Evolutionary conservation across 140 eudicot species (phyloP).

Genomic region (Erigeron philadelphicus): DNA sequence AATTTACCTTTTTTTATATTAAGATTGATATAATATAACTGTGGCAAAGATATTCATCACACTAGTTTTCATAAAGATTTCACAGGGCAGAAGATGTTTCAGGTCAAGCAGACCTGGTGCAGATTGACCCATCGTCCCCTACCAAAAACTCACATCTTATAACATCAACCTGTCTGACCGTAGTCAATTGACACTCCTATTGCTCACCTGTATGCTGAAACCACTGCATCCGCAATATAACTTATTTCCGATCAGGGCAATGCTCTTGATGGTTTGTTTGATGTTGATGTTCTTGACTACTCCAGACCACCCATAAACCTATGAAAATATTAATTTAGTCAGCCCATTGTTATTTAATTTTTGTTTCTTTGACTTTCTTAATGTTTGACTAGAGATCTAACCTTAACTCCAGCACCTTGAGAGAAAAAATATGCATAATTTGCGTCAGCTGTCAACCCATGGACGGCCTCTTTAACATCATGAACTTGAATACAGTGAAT

Average conservation of each 20-base stretch:
- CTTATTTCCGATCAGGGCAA: conserved; percentile 49
- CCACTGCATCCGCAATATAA: conserved; percentile 77
- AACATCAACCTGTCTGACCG: too few species aligned
- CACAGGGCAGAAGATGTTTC: too few species aligned
- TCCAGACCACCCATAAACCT: conserved; percentile 79
- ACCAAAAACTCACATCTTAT: too few species aligned
- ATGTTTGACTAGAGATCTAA: conserved; percentile 10
- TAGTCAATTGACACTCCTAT: background rate
- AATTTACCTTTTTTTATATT: too few species aligned
- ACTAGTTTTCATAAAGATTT: too few species aligned
- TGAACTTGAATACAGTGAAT: conserved; percentile 71
- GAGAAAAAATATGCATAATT: conserved; percentile 54
- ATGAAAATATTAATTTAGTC: conserved; percentile 20
- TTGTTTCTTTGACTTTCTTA: background rate
- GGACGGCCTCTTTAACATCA: conserved; percentile 67
- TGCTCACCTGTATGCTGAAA: conserved; percentile 53
- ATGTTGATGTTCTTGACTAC: conserved; percentile 52
- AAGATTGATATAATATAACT: too few species aligned
- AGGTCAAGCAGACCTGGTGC: too few species aligned
- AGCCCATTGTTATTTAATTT: background rate
- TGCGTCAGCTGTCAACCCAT: conserved; percentile 45
- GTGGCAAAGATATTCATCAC: too few species aligned
- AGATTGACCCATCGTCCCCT: too few species aligned
- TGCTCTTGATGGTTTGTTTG: conserved; percentile 63
- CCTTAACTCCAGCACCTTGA: conserved; percentile 77